Evolutionary conservation across 345 rosid genomes (phyloP).

Genomic region (Eucalyptus cloeziana): DNA sequence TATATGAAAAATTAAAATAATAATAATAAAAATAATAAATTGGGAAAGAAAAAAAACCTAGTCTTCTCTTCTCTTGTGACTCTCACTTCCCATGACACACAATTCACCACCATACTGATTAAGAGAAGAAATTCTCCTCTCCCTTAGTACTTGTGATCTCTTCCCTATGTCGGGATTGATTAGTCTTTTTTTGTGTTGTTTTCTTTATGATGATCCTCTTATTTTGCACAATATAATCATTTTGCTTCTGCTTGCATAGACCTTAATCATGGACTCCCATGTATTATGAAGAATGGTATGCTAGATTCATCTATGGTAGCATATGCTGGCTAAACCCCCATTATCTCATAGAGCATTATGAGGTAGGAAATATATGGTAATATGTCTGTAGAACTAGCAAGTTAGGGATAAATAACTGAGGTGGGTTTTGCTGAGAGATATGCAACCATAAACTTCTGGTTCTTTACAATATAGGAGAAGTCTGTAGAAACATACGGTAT

Average conservation of each 20-base stretch:
- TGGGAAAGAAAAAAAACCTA: too few species aligned
- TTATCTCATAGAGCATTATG: background rate
- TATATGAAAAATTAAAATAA: too few species aligned
- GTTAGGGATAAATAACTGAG: background rate
- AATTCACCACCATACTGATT: background rate
- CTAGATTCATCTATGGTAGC: background rate
- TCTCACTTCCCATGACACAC: too few species aligned
- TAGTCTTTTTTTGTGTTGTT: background rate
- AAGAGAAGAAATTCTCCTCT: background rate
- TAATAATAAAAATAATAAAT: too few species aligned
- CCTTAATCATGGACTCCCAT: background rate
- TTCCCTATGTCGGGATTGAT: background rate
- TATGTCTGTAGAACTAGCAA: background rate
- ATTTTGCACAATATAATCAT: background rate
- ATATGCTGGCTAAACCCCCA: background rate
- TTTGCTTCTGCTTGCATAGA: background rate
- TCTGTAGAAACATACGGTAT: too few species aligned
- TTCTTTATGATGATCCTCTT: background rate
- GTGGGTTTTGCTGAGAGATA: background rate
- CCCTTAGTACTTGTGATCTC: background rate
- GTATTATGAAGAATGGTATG: background rate
- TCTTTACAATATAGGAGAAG: background rate
- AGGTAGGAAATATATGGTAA: background rate
- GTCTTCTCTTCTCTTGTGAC: too few species aligned
- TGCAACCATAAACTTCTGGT: background rate